Evolutionary conservation across 2,329 filamentous ascomycete genomes (phyloP).

Genomic region (Neofusicoccum sp.): DNA sequence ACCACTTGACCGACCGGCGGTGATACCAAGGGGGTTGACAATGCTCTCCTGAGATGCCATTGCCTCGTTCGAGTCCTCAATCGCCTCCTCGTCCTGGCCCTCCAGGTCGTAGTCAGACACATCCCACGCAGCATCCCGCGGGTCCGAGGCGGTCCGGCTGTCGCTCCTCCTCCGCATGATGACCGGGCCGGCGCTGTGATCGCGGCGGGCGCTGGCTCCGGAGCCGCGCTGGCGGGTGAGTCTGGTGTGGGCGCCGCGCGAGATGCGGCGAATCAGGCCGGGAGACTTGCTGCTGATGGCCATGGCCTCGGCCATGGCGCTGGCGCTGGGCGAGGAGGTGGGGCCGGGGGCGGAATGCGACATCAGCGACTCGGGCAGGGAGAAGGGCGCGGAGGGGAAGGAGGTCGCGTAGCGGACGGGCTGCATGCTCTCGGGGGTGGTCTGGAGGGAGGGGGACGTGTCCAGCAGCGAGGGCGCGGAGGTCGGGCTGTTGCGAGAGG

Average conservation of each 20-base stretch:
- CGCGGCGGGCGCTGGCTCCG: conserved; percentile 68
- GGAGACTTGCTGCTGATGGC: conserved; percentile 59
- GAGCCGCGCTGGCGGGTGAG: conserved; percentile 70
- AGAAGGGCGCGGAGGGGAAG: conserved; percentile 56
- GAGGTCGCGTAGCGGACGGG: conserved; percentile 56
- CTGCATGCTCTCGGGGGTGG: conserved; percentile 63
- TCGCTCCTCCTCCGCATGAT: conserved; percentile 85
- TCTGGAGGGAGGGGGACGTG: conserved; percentile 58
- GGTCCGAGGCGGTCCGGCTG: conserved; percentile 69
- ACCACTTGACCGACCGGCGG: conserved; percentile 24
- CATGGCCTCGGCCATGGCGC: conserved; percentile 63
- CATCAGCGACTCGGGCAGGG: conserved; percentile 72
- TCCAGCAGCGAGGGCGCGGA: conserved; percentile 44
- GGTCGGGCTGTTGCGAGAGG: conserved; percentile 41
- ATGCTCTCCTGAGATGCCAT: conserved; percentile 29
- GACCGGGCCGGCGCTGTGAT: conserved; percentile 85
- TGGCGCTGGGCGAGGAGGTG: conserved; percentile 56
- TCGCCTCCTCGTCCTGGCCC: conserved; percentile 49
- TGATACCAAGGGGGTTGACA: conserved; percentile 43
- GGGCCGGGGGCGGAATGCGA: conserved; percentile 45
- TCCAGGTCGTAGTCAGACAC: conserved; percentile 54
- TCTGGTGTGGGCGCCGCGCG: conserved; percentile 72
- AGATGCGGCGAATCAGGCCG: conserved; percentile 78
- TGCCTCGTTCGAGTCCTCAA: conserved; percentile 44
- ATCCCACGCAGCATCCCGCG: conserved; percentile 39